Evolutionary conservation across 805 yeast species (phyloP).

Genomic region (Jamesozyma hellenica): DNA sequence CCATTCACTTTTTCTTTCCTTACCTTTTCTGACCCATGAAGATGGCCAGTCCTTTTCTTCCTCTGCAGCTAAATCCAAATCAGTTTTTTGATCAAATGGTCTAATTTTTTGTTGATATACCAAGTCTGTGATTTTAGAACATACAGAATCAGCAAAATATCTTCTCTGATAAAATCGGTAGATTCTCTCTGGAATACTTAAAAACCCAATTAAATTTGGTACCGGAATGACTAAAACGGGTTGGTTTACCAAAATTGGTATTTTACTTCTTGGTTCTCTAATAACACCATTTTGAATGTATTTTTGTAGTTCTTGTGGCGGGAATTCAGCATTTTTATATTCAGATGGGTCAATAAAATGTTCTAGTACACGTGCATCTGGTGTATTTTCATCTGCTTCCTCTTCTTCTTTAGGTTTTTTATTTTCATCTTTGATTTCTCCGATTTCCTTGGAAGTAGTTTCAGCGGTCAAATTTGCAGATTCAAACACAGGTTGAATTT

Average conservation of each 20-base stretch:
- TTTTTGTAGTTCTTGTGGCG: conserved; percentile 31
- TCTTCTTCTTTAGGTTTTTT: conserved; percentile 6
- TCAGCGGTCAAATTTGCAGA: conserved; percentile 6
- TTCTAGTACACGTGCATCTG: conserved; percentile 33
- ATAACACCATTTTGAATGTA: conserved; percentile 8
- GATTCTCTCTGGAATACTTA: conserved; percentile 64
- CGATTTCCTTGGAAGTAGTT: conserved; percentile 3
- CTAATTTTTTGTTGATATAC: conserved; percentile 39
- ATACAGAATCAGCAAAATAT: conserved; percentile 54
- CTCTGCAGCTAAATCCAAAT: conserved; percentile 33
- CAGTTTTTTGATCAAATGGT: conserved; percentile 36
- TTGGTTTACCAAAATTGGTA: conserved; percentile 60
- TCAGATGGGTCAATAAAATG: conserved; percentile 57
- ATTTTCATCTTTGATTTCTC: conserved; percentile 5
- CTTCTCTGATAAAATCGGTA: conserved; percentile 71
- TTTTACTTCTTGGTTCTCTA: conserved; percentile 23
- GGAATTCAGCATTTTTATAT: conserved; percentile 43
- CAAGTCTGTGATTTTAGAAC: conserved; percentile 47
- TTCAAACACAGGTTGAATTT: background rate
- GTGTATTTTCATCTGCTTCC: conserved; percentile 2
- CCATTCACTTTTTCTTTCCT: conserved; percentile 78
- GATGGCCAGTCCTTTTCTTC: conserved; percentile 86
- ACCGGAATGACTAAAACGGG: conserved; percentile 70
- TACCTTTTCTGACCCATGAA: conserved; percentile 73
- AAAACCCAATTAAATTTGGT: conserved; percentile 71